These are phyloP conservation scores for Heliamphora pulchella DNA, from an alignment of 179 eudicot species.

Conservation along the genomic window DNA sequence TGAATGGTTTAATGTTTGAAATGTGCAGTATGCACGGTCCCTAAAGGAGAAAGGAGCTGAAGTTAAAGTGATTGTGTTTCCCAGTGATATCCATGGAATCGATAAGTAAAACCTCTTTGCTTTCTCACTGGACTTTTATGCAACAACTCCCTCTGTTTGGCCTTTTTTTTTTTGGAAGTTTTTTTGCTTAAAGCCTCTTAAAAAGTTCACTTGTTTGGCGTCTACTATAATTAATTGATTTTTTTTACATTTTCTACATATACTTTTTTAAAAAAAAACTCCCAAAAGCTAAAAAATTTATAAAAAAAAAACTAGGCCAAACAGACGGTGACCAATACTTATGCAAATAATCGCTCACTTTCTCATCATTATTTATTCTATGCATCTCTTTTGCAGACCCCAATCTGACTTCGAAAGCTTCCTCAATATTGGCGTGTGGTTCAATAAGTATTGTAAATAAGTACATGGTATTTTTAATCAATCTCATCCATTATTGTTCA, in stretches of 20 bases:
- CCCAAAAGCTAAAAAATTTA: too few species aligned
- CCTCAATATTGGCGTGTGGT: slow-evolving; percentile 85
- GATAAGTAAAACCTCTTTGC: slow-evolving; percentile 63
- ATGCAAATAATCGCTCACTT: background rate
- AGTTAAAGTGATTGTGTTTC: slow-evolving; percentile 64
- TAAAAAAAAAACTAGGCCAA: too few species aligned
- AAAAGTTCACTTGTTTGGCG: too few species aligned
- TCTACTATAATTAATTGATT: too few species aligned
- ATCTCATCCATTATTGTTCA: too few species aligned
- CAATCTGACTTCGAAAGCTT: slow-evolving; percentile 87
- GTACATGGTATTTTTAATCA: background rate
- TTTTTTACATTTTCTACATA: too few species aligned
- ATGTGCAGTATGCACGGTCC: slow-evolving; percentile 62
- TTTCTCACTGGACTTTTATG: background rate
- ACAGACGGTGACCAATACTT: background rate
- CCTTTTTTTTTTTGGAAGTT: too few species aligned
- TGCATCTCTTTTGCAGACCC: slow-evolving; percentile 53
- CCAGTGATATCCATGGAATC: slow-evolving; percentile 65
- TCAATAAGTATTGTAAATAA: slow-evolving; percentile 72
- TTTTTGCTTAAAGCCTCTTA: too few species aligned
- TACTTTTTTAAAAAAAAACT: too few species aligned
- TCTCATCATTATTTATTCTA: background rate
- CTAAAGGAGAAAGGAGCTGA: slow-evolving; percentile 76
- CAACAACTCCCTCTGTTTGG: too few species aligned
- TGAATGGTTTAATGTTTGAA: slow-evolving; percentile 10